Evolutionary conservation across 352 stramenopile genomes (phyloP), one percentile per base, ranked within the genome.

Genomic region (Blastocystis hominis): DNA sequence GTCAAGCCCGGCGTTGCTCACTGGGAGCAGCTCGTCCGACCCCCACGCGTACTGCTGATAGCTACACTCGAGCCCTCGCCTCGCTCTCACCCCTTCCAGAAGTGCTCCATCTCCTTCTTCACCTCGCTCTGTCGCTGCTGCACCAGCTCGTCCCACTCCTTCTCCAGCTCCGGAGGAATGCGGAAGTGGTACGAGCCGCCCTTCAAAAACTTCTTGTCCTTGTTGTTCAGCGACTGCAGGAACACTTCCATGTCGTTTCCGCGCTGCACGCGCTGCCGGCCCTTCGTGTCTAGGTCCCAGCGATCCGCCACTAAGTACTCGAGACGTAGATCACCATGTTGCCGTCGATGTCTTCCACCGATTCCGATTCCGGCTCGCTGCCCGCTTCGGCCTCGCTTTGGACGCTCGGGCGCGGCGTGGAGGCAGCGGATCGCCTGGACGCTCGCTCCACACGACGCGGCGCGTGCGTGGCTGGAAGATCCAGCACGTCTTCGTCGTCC

Each of bases 1-100:
- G 9, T 94, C 93, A 34, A 68, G 2, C n/a, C 66, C 59, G 7
- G 17, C 42, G 44, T 88, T 87, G 17, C 77, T 80, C 5, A 91
- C 17, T 10, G 89, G 89, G 24, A 87, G 75, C 24, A 91, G 55
- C 69, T 90, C 89, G 70, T 91, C 89, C 2, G 17, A 17, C 7
- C 87, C 87, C 64, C 63, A 84, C 38, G 87, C 87, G 42, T 66
- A 89, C 7, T 44, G 1, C n/a, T 20, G n/a, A 38, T 89, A 89
- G 15, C 77, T 84, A 44, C 40, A 24, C 15, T 66, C 56, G 36
- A 61, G 13, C 1, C 0, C 20, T 3, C 9, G 2, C 0, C 40
- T 1, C 9, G 20, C 36, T 7, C 15, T 6, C 34, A 84, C 72
- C 7, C 50, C 3, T 46, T 6, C 72, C 72, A 84, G 72, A 84